Conservation (phyloP, 805 yeast genomes). For the Wickerhamiella lipophila region DNA sequence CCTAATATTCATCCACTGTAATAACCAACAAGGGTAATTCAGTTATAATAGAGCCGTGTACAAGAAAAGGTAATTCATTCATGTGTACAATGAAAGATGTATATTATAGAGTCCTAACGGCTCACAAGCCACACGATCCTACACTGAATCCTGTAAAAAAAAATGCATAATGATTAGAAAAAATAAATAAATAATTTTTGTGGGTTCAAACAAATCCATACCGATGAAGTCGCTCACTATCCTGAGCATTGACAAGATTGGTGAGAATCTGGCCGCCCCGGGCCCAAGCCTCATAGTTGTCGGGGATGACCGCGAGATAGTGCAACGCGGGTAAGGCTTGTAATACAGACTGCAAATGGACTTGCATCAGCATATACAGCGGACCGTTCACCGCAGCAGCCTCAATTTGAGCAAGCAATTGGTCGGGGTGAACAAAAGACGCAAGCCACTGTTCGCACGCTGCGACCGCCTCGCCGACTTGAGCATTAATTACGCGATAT, state of each 20-base stretch:
- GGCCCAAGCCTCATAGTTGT: slow-evolving; percentile 1
- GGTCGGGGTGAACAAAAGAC: slow-evolving; percentile 4
- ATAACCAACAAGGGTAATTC: too few species aligned
- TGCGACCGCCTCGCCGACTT: neutral
- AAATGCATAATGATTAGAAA: too few species aligned
- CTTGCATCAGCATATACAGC: neutral
- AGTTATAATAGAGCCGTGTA: too few species aligned
- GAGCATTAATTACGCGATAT: slow-evolving; percentile 5
- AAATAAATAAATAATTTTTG: neutral
- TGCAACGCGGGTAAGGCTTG: neutral
- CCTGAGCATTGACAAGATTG: neutral
- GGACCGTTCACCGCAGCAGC: slow-evolving; percentile 6
- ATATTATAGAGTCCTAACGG: too few species aligned
- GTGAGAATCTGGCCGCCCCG: neutral
- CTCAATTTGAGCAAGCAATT: slow-evolving; percentile 3
- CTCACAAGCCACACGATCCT: too few species aligned
- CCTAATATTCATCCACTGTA: too few species aligned
- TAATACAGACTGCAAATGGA: neutral
- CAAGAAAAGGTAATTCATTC: too few species aligned
- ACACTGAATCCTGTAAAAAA: too few species aligned
- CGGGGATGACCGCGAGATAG: slow-evolving; percentile 3
- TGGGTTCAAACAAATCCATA: slow-evolving; percentile 7
- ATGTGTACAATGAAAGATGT: too few species aligned
- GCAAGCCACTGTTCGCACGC: slow-evolving; percentile 4
- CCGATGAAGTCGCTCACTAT: neutral